phyloP scores from a whole-genome alignment of 306 rosid species.

The Glycine soja region DNA sequence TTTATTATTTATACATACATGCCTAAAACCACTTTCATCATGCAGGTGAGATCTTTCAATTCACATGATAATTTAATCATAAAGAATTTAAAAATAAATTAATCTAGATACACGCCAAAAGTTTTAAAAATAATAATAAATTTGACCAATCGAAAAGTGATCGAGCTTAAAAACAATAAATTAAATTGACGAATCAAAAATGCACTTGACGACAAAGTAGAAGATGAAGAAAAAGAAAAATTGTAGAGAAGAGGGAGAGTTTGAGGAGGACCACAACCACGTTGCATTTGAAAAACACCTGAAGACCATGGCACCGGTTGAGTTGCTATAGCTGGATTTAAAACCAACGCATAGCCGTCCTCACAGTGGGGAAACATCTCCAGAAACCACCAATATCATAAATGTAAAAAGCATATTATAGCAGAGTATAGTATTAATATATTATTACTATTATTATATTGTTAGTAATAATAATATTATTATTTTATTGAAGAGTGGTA shows the following conservation, averaged over 20 bases:
- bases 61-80: not conserved
- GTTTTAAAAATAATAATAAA: not conserved
- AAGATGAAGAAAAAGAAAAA: not conserved
- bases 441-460: not conserved
- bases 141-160: too few relatives aligned
- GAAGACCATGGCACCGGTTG: slow-evolving; percentile 43
- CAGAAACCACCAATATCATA: slow-evolving; percentile 1
- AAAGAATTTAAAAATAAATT: not conserved
- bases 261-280: slow-evolving; percentile 40
- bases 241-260: not conserved
- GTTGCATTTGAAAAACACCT: slow-evolving; percentile 41
- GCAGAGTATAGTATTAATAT: too few relatives aligned
- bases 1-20: not conserved
- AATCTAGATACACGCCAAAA: not conserved
- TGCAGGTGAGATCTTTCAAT: not conserved
- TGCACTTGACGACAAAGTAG: slow-evolving; percentile 21
- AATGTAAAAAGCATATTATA: not conserved
- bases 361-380: slow-evolving; percentile 39
- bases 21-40: not conserved
- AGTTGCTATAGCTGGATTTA: slow-evolving; percentile 38
- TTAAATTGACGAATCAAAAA: not conserved
- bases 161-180: too few relatives aligned
- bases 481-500: not conserved
- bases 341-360: slow-evolving; percentile 49
- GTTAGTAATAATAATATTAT: not conserved